Conservation (phyloP, 768 basidiomycete genomes). For the Cyclocybe cylindracea region DNA sequence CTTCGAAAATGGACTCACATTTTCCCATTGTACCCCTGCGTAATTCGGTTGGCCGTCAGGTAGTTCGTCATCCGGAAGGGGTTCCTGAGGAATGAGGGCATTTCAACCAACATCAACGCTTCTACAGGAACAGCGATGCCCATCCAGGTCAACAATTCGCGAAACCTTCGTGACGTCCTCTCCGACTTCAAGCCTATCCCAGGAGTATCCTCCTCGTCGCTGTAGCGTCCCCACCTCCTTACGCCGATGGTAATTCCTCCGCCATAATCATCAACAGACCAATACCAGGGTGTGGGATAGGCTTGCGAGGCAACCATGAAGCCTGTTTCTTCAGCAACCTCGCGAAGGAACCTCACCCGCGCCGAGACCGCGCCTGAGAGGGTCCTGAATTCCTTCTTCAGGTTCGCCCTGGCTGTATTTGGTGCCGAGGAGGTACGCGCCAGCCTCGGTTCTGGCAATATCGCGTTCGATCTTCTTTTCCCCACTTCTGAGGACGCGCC, state of each 20-base stretch:
- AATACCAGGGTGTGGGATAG: conserved; percentile 28
- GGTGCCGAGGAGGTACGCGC: conserved; percentile 26
- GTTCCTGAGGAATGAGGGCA: conserved; percentile 32
- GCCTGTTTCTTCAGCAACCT: conserved; percentile 31
- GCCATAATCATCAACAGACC: conserved; percentile 20
- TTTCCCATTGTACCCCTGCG: conserved; percentile 42
- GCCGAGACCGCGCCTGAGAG: conserved; percentile 40
- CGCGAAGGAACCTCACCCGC: conserved; percentile 28
- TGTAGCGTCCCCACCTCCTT: conserved; percentile 15
- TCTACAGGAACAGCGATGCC: conserved; percentile 15
- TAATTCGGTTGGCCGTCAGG: conserved; percentile 40
- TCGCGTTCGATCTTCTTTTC: conserved; percentile 19
- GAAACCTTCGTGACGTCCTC: conserved; percentile 18
- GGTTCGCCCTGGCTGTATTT: conserved; percentile 26
- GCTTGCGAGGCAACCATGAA: conserved; percentile 37
- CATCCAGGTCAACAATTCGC: conserved; percentile 33
- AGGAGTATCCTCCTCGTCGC: conserved; percentile 15
- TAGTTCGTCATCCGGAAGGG: conserved; percentile 31
- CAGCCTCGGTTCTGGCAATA: conserved; percentile 16
- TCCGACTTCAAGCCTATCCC: conserved; percentile 26
- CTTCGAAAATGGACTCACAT: conserved; percentile 35
- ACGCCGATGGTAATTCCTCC: conserved; percentile 13
- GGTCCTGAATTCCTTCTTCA: conserved; percentile 19
- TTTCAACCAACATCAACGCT: conserved; percentile 20
- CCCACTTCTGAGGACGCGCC: conserved; percentile 41